A percentile compares a stretch with the other conserved stretches of the same genome.
Evolutionary conservation across 225 moss, liverwort and hornwort species (phyloP).

Genomic region (Marchantia paleacea): DNA sequence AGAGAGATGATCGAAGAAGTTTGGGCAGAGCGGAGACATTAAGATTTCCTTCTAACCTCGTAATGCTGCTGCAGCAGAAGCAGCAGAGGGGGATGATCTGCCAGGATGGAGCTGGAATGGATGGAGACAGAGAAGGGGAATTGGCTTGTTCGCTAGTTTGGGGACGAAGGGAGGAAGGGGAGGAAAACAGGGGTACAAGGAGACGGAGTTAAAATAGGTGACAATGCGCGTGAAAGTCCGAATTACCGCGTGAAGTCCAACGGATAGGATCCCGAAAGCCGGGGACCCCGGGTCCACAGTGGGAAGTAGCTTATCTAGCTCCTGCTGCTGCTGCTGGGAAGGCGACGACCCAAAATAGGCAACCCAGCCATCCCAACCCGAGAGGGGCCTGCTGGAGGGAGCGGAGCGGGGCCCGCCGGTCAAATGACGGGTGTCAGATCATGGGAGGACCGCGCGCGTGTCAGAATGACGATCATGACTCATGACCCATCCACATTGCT

Average conservation of each 20-base stretch:
- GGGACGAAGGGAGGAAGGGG: too few species aligned
- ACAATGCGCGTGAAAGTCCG: slow-evolving; percentile 3
- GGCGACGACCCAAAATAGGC: slow-evolving; percentile 5
- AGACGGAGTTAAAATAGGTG: not conserved
- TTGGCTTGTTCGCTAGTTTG: too few species aligned
- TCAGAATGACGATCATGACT: slow-evolving; percentile 10
- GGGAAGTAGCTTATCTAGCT: slow-evolving; percentile 5
- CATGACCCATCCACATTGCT: not conserved
- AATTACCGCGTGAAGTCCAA: slow-evolving; percentile 4
- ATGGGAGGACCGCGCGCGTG: slow-evolving; percentile 3
- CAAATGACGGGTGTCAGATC: slow-evolving; percentile 2
- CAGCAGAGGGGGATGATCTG: not conserved
- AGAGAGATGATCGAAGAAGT: too few species aligned
- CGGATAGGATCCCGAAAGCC: slow-evolving; percentile 10
- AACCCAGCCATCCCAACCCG: not conserved
- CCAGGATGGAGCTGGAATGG: not conserved
- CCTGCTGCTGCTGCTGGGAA: not conserved
- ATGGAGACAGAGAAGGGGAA: too few species aligned
- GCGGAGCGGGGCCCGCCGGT: too few species aligned
- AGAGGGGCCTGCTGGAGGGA: not conserved
- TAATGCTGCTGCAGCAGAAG: not conserved
- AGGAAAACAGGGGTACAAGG: not conserved
- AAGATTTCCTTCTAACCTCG: too few species aligned
- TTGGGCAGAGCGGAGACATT: too few species aligned
- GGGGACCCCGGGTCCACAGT: not conserved